Percentiles rank a stretch among this genome's conserved stretches.
phyloP scores from a whole-genome alignment of 331 rosid species.

The Saraca asoca region DNA sequence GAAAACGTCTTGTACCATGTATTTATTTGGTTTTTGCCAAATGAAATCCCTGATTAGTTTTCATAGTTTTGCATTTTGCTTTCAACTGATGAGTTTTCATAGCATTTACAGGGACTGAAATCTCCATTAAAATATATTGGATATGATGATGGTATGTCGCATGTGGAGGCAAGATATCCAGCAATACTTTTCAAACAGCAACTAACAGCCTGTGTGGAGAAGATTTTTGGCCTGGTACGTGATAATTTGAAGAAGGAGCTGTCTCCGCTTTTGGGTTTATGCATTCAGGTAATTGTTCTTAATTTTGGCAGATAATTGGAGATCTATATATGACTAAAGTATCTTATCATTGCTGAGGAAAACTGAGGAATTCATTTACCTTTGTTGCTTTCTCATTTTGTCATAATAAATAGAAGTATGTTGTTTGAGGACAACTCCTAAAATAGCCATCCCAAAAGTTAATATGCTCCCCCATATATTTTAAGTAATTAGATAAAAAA shows the following conservation, averaged over 20 bases:
- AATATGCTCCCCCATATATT: no score
- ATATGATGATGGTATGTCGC: conserved; percentile 81
- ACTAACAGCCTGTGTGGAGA: conserved; percentile 94
- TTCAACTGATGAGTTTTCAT: conserved; percentile 38
- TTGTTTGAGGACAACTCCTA: no score
- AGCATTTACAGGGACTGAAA: conserved; percentile 66
- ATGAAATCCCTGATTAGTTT: background rate
- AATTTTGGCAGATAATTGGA: conserved; percentile 26
- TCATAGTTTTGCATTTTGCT: conserved; percentile 2
- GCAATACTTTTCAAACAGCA: conserved; percentile 96
- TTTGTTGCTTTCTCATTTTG: background rate
- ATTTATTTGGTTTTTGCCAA: background rate
- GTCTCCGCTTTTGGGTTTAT: conserved; percentile 71
- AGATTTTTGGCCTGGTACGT: conserved; percentile 90
- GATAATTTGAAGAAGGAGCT: conserved; percentile 93
- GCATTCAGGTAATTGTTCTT: conserved; percentile 81
- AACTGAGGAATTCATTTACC: conserved; percentile 14
- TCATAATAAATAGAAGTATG: no score
- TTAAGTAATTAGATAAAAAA: no score
- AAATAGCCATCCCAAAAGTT: no score
- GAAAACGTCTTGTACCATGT: no score
- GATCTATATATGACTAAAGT: conserved; percentile 22
- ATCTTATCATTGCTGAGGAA: background rate
- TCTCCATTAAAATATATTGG: conserved; percentile 73
- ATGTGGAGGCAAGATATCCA: conserved; percentile 94